phyloP scores from a whole-genome alignment of 192 early-diverging fungal species.

The Backusella australiensis region DNA sequence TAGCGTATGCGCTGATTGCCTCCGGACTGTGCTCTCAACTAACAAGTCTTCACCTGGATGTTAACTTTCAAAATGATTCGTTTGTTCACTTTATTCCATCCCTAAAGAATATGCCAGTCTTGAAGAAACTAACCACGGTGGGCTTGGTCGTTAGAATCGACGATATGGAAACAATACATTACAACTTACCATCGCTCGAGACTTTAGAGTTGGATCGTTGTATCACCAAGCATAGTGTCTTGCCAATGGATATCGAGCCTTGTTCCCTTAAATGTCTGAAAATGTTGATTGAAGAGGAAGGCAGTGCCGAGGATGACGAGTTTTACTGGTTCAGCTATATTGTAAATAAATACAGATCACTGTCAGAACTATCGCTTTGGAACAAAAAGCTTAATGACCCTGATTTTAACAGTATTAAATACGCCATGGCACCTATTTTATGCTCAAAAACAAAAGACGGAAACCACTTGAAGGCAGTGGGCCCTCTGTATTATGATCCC shows the following conservation, averaged over 20 bases:
- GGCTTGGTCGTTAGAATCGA: neutral
- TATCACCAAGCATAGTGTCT: neutral
- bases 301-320: neutral
- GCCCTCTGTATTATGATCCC: neutral
- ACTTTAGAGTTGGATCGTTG: neutral
- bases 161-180: neutral
- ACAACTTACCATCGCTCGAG: neutral
- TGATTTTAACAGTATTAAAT: neutral
- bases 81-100: neutral
- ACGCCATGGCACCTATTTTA: neutral
- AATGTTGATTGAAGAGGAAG: neutral
- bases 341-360: neutral
- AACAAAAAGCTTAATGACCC: neutral
- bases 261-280: neutral
- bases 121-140: neutral
- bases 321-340: neutral
- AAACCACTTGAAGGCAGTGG: neutral
- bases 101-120: neutral
- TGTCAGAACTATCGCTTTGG: neutral
- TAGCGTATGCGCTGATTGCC: neutral
- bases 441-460: neutral
- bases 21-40: neutral
- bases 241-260: neutral
- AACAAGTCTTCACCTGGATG: neutral
- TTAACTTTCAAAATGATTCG: neutral